Evolutionary conservation across 495 filamentous ascomycete genomes (phyloP), one percentile per base, ranked within the genome.

Genomic region (Wilcoxina mikolae): DNA sequence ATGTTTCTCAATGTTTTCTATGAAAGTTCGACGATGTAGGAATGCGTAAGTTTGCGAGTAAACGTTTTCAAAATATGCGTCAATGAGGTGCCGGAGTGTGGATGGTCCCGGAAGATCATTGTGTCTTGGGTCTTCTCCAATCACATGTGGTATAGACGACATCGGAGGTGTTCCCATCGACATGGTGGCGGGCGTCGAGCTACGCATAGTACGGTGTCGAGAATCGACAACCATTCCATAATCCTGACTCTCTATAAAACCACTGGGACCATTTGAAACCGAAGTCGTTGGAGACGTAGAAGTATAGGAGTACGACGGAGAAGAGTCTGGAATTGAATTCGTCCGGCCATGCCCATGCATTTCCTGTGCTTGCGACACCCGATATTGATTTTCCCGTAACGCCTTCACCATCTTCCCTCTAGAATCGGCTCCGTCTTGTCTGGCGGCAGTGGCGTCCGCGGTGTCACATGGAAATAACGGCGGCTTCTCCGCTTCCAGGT

Each of bases 41-140:
- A 66, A 66, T n/a, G 64, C 62, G 49, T 66, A 66, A 7, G 63
- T 65, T 53, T 66, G 64, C 20, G 64, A 66, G 56, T 66, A 66
- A 35, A 66, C 53, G 54, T 62, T 51, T 38, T 46, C 59, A 42
- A 66, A 66, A 53, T 66, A 66, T 9, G 57, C 29, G 12, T 58
- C 41, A 23, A 62, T 47, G 7, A 66, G 23, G 25, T 66, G 50
- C 10, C 39, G 33, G 9, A 63, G 17, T 3, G 44, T 33, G 15
- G 41, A 41, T 26, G 10, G 24, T 28, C 23, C 29, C 18, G 64
- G 64, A 4, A 66, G 42, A 4, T 33, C 47, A 20, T 41, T 39
- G 44, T 60, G 27, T 23, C 63, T 59, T 48, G 63, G 41, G 39
- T 66, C 63, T 51, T 65, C 59, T 29, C 62, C 57, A 11, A 66